Evolutionary conservation across 2,329 filamentous ascomycete species (phyloP).

Genomic region (Fusarium tjaetaba): DNA sequence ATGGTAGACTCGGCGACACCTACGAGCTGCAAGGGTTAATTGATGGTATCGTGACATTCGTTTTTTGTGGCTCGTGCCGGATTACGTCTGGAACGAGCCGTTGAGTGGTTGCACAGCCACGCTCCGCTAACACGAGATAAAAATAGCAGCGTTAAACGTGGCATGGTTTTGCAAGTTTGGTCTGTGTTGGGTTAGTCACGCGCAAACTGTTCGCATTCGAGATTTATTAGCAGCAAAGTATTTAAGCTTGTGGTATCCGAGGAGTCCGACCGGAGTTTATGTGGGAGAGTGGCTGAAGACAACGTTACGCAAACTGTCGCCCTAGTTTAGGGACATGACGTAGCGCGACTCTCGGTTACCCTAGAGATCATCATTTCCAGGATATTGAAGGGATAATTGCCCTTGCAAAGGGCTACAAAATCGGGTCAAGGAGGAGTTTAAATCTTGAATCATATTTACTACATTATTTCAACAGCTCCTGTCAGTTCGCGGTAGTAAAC

Average conservation of each 20-base stretch:
- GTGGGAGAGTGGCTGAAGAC: background rate
- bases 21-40: background rate
- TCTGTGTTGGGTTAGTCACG: background rate
- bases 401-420: background rate
- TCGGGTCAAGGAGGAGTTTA: background rate
- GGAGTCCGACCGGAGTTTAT: background rate
- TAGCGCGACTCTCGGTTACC: background rate
- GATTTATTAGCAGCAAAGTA: background rate
- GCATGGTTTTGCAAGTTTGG: background rate
- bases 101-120: background rate
- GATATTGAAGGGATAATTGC: background rate
- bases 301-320: background rate
- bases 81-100: background rate
- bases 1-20: background rate
- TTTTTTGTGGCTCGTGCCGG: background rate
- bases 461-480: no score
- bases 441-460: no score
- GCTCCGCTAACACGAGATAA: slow-evolving; percentile 16
- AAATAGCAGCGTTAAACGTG: slow-evolving; percentile 2
- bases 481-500: no score
- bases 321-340: background rate
- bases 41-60: slow-evolving; percentile 1
- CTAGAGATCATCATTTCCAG: background rate
- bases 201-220: accelerated
- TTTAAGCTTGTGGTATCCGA: background rate